Evolutionary conservation across 1,284 basidiomycete species (phyloP), one percentile per base, ranked within the genome.

Genomic region (Heterobasidion annosum): DNA sequence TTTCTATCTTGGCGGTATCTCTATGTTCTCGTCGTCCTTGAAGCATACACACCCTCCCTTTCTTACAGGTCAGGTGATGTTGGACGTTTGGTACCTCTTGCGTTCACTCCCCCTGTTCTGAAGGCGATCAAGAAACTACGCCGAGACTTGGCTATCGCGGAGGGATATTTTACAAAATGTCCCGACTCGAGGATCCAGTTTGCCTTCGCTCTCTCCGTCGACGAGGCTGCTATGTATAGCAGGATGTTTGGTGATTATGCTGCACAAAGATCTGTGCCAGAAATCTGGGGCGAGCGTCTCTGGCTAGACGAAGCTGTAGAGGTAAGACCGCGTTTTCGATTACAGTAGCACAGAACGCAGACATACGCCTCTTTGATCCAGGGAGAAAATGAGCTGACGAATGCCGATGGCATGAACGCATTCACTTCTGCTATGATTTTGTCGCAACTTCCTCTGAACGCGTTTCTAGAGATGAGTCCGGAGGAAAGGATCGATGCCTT

Each of bases 101-200:
- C 64, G 16, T 89, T 84, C 59, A 79, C 83, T 1, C 77, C 82
- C 5, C 82, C 83, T 0, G 76, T 84, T 33, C 58, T 86, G 49
- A 86, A 83, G 59, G 79, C 83, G 0, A 69, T 88, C 58, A 79
- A 76, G 64, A 85, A 78, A 62, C 73, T 90, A 43, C 71, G 78
- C 56, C 70, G 86, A 53, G 77, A 81, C 58, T 53, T 90, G 18
- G 73, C 67, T 33, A 79, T 90, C 15, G 73, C 77, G 0, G 80
- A 83, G 56, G 84, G 76, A 2, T 81, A 72, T 56, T 71, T 73
- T 50, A 72, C 70, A 18, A 81, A 81, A 63, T 61, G 73, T 34
- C 54, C 61, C 16, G 66, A 54, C 1, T 74, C 76, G 25, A 57
- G 53, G 3, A 64, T 88, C 9, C 65, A 70, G 44, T 78, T 76